Base-by-base conservation (phyloP, 148 eudicot genomes). In the Salicornia ramosissima region DNA sequence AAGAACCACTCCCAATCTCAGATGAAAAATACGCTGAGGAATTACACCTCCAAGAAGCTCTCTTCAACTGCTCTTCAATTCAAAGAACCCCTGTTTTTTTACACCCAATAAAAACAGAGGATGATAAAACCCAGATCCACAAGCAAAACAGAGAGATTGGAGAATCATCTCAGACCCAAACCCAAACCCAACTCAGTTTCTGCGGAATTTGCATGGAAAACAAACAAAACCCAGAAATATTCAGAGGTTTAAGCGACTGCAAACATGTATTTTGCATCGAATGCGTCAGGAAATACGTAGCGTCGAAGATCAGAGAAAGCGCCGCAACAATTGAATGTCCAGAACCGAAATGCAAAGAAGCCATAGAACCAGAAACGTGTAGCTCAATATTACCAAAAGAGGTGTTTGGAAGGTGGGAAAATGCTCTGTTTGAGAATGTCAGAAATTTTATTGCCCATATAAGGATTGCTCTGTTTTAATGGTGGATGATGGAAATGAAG, bases 191-290 rank as follows among this genome's bases (percentile, higher is more conserved):
- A 13, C 56, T 11, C 22, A 47, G 43, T 33, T 73, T 77, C 52
- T 87, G 96, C 33, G 80, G 80, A 9, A 89, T 91, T 39, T 91
- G 97, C 69, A 79, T 74, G 75, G 97, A 88, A 28, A 47, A 71
- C 36, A 84, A 87, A 52, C 71, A 71, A 33, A 29, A 18, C 16
- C 30, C 53, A 0, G 81, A 85, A 43, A 83, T 87, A 52, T 81
- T 88, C 62, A 10, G 46, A 0, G 52, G 77, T 26, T 62, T 78
- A 21, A 18, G 0, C 2, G 39, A 43, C 0, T 89, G 96, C 62
- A 55, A 66, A 14, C 90, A 89, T 64, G 60, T 68, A 12, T 89
- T 77, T 58, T 89, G 96, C 70, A 64, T 51, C 15, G 74, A 73
- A 24, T 89, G 96, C 68, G 56, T 81, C 9, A 57, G 28, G 31